Percentiles rank a stretch among this genome's conserved stretches.
These are phyloP conservation scores for Fusarium sulawesiense DNA, from an alignment of 2,329 filamentous ascomycete species.

Conservation along the genomic window DNA sequence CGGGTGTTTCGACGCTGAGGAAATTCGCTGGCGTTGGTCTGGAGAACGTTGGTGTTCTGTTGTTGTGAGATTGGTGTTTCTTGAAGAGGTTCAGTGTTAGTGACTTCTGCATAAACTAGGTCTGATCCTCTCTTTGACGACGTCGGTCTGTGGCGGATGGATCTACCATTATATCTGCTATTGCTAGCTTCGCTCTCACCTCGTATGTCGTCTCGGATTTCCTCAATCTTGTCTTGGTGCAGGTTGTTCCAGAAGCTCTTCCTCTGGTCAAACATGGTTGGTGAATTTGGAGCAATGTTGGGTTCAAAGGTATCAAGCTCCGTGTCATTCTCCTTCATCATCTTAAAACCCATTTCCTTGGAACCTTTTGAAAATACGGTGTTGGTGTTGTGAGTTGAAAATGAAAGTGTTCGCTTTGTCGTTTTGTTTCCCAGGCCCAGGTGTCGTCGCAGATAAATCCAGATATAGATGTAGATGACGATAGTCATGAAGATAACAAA, in stretches of 20 bases:
- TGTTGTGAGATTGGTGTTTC: background rate
- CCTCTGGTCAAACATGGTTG: constrained; percentile 13
- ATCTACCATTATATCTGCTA: background rate
- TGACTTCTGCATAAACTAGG: constrained; percentile 8
- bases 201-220: constrained; percentile 11
- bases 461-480: constrained; percentile 57
- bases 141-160: background rate
- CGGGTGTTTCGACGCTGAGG: constrained; percentile 31
- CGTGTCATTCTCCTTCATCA: constrained; percentile 25
- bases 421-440: background rate
- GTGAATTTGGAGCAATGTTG: background rate
- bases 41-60: constrained; percentile 6
- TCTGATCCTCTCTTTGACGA: constrained; percentile 4
- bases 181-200: constrained; percentile 9
- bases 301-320: constrained; percentile 24
- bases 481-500: constrained; percentile 55
- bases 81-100: constrained; percentile 20
- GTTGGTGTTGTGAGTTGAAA: constrained; percentile 10
- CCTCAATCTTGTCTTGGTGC: constrained; percentile 6
- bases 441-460: constrained; percentile 32
- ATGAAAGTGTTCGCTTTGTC: background rate
- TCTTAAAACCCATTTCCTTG: constrained; percentile 13
- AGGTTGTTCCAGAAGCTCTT: background rate
- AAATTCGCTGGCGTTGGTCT: constrained; percentile 42
- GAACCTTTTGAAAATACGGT: constrained; percentile 14